phyloP scores from a whole-genome alignment of 208 protist genomes.

The Crithidia mellificae region DNA sequence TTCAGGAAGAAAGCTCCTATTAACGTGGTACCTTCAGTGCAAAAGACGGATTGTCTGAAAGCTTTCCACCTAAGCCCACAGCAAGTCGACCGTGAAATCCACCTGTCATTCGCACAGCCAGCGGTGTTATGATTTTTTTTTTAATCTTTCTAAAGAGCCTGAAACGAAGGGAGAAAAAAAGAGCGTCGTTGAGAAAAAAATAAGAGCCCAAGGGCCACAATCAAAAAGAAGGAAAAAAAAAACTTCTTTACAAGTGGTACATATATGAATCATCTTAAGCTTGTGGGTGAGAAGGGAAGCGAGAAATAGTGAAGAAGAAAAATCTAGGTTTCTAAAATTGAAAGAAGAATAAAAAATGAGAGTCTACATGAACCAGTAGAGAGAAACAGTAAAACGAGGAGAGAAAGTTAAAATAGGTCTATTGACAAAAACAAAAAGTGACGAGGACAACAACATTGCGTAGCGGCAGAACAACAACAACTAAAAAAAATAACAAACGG shows the following conservation, averaged over 20 bases:
- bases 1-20: too few species aligned
- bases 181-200: not conserved
- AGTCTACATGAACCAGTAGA: not conserved
- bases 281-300: not conserved
- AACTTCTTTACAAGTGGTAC: not conserved
- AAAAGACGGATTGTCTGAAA: too few species aligned
- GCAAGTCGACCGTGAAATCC: too few species aligned
- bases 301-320: not conserved
- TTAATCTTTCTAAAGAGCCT: not conserved
- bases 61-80: too few species aligned
- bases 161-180: not conserved
- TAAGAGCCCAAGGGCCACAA: not conserved
- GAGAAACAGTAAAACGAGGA: too few species aligned
- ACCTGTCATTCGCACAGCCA: too few species aligned
- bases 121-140: too few species aligned
- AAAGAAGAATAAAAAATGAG: not conserved
- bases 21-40: too few species aligned
- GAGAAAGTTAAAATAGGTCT: too few species aligned
- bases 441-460: not conserved
- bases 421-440: too few species aligned
- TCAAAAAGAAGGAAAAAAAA: not conserved
- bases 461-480: too few species aligned
- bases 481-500: not conserved
- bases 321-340: not conserved
- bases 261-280: not conserved